A percentile compares a stretch with the other conserved stretches of the same genome.
phyloP scores from a whole-genome alignment of 768 basidiomycete species.

The Kwoniella sp. region DNA sequence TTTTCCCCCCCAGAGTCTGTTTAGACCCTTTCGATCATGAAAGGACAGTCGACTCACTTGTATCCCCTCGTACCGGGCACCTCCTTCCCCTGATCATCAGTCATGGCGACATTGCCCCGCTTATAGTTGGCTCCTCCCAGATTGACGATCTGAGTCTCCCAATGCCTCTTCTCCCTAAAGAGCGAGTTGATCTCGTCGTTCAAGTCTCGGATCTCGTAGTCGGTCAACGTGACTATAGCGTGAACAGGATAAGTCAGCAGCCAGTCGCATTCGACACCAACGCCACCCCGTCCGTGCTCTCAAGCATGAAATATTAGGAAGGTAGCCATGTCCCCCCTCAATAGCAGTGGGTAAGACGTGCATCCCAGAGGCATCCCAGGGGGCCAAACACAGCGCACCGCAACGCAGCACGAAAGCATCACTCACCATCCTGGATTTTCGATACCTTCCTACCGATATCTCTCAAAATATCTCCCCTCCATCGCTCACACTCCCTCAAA shows the following conservation, averaged over 20 bases:
- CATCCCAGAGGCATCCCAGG: not conserved
- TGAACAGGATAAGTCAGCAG: not conserved
- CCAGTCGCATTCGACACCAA: not conserved
- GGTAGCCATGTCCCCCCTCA: not conserved
- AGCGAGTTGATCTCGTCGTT: conserved; percentile 98
- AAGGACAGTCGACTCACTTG: conserved; percentile 65
- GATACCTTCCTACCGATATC: conserved; percentile 96
- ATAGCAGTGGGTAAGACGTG: not conserved
- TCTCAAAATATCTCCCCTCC: conserved; percentile 90
- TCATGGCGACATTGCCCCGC: conserved; percentile 83
- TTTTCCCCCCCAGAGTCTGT: too few species aligned
- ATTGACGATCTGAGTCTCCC: conserved; percentile 97
- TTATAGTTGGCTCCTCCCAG: conserved; percentile 95
- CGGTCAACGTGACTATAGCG: conserved; percentile 76
- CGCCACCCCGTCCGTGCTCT: not conserved
- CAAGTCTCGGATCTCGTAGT: conserved; percentile 92
- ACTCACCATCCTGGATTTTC: conserved; percentile 92
- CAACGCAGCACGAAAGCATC: not conserved
- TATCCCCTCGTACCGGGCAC: conserved; percentile 96
- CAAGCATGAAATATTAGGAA: too few species aligned
- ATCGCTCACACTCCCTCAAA: conserved; percentile 87
- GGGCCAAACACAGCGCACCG: not conserved
- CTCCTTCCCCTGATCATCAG: conserved; percentile 92
- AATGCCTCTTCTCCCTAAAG: conserved; percentile 91
- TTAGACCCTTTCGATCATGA: not conserved